Base-by-base conservation (phyloP, 2,329 filamentous ascomycete genomes). In the Stemphylium vesicarium region DNA sequence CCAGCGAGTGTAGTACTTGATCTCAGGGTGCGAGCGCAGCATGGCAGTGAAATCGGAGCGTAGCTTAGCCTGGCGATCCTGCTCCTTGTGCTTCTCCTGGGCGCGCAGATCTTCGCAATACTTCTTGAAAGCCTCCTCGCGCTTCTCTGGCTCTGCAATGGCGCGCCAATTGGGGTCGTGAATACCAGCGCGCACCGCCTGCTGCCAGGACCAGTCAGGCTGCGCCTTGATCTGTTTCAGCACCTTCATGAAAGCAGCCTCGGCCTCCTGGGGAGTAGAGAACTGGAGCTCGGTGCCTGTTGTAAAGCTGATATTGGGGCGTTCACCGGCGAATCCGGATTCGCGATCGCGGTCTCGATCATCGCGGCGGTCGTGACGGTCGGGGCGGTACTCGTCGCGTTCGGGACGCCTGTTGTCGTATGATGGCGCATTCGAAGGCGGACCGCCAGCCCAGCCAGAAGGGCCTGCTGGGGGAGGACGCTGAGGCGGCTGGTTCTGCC, bases 1-100 rank as follows among this genome's bases (percentile, higher is more conserved):
- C 95, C 95, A 99, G 58, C 92, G 89, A 37, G 94, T 97, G 76
- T 96, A 97, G 75, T 97, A 87, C 76, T 93, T 95, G 77, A 99
- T 98, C 77, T 99, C 95, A 57, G 93, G 92, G 75, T 99, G 94
- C 63, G 92, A 93, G 78, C 89, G 92, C 64, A 99, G 84, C 95
- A 99, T 99, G 50, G 88, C 93, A 65, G 90, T 89, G 77, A 99
- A 99, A 81, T 98, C 95, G 76, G 90, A 84, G 69, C 92, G 91
- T 71, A 98, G 84, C 80, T 97, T 98, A 67, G 91, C 84, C 75
- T 96, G 84, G 73, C 95, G 89, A 78, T 98, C 94, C 77, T 96
- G 94, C 72, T 93, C 93, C 65, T 90, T 90, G 76, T 96, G 92
- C 80, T 96, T 95, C 79, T 99, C 95, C 79, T 97, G 91, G 64